These are phyloP conservation scores for Echinochloa phyllopogon DNA, from an alignment of 176 grass and related monocot species.

Conservation along the genomic window DNA sequence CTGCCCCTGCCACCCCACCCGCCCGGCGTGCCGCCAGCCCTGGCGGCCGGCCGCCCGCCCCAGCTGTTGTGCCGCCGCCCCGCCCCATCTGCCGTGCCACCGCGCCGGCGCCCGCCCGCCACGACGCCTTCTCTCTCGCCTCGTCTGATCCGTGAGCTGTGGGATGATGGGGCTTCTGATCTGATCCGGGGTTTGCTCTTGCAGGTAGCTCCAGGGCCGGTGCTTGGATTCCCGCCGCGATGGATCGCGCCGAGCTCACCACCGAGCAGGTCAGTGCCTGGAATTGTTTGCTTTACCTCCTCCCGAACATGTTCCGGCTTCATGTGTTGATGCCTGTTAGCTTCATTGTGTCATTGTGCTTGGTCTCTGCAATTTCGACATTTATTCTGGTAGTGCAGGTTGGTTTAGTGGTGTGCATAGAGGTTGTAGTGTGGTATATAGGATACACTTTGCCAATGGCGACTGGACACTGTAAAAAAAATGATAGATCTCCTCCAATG, in stretches of 20 bases:
- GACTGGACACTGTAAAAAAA: background rate
- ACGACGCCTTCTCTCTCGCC: too few relatives aligned
- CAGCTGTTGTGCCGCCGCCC: too few relatives aligned
- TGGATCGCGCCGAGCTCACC: constrained; percentile 87
- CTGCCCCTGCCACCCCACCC: too few relatives aligned
- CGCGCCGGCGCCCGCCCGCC: too few relatives aligned
- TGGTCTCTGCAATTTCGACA: background rate
- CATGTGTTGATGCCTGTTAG: constrained; percentile 22
- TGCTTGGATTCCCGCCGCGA: constrained; percentile 35
- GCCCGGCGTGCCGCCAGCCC: too few relatives aligned
- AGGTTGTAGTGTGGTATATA: background rate
- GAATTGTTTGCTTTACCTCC: constrained; percentile 6
- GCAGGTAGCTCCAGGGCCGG: constrained; percentile 37
- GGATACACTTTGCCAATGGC: background rate
- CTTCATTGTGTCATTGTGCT: background rate
- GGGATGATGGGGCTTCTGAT: too few relatives aligned
- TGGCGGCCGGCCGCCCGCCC: too few relatives aligned
- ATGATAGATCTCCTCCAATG: background rate
- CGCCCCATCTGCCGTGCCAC: too few relatives aligned
- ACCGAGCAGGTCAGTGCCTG: constrained; percentile 79
- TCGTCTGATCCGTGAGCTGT: too few relatives aligned
- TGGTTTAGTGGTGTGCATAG: background rate
- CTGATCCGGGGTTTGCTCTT: too few relatives aligned
- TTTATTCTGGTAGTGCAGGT: background rate
- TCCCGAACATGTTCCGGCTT: background rate